phyloP scores from a whole-genome alignment of 345 rosid genomes.

The Hibiscus mutabilis region DNA sequence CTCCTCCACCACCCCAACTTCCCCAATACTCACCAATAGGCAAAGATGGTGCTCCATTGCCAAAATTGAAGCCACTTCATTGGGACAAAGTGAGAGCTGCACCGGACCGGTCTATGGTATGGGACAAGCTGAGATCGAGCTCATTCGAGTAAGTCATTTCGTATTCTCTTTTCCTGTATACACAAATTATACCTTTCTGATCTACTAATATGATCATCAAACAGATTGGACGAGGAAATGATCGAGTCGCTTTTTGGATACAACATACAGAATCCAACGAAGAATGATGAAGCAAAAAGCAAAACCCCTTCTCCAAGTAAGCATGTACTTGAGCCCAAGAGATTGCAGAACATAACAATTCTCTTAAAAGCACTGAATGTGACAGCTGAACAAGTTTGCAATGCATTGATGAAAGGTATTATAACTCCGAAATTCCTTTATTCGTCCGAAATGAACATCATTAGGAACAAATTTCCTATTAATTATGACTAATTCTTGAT shows the following conservation, averaged over 20 bases:
- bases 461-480: not conserved
- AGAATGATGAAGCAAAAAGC: slow-evolving; percentile 68
- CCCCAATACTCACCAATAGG: slow-evolving; percentile 39
- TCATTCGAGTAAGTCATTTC: slow-evolving; percentile 76
- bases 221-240: slow-evolving; percentile 97
- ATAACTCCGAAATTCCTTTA: not conserved
- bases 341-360: slow-evolving; percentile 88
- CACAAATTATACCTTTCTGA: not conserved
- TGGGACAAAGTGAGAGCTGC: slow-evolving; percentile 99
- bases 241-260: slow-evolving; percentile 93
- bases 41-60: slow-evolving; percentile 69
- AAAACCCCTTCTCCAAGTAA: slow-evolving; percentile 88
- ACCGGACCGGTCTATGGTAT: slow-evolving; percentile 79
- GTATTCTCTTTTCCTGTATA: not conserved
- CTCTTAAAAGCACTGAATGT: slow-evolving; percentile 76
- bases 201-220: not conserved
- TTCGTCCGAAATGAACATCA: not conserved
- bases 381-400: slow-evolving; percentile 67
- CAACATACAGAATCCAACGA: slow-evolving; percentile 46
- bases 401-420: slow-evolving; percentile 75
- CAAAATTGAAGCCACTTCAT: slow-evolving; percentile 94
- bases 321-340: slow-evolving; percentile 86
- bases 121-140: slow-evolving; percentile 91
- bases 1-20: slow-evolving; percentile 55
- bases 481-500: not conserved